These are phyloP conservation scores for Pinus tabuliformis DNA, from an alignment of 75 land plant species.

Conservation along the genomic window DNA sequence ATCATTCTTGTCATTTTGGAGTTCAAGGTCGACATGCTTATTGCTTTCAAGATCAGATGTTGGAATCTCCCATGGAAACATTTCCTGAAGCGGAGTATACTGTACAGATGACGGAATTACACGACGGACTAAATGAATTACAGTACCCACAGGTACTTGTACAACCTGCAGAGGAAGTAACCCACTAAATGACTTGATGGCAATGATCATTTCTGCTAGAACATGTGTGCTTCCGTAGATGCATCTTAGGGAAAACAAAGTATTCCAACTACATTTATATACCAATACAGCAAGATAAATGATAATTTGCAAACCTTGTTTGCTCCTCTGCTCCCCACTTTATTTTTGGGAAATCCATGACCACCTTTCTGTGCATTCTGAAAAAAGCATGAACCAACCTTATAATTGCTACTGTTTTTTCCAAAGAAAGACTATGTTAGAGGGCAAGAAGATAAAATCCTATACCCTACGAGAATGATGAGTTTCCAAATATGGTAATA, in stretches of 20 bases:
- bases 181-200: no score
- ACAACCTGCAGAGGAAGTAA: no score
- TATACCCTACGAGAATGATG: neutral
- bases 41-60: constrained; percentile 14
- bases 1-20: neutral
- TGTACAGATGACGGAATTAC: constrained; percentile 50
- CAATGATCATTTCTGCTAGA: no score
- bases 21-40: neutral
- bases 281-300: no score
- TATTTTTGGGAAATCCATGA: constrained; percentile 75
- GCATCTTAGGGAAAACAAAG: no score
- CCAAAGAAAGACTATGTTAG: neutral
- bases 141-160: constrained; percentile 90
- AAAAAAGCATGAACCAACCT: neutral
- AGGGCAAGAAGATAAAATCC: neutral
- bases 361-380: constrained; percentile 80
- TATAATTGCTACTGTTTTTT: neutral
- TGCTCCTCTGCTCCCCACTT: constrained; percentile 76
- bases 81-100: constrained; percentile 14
- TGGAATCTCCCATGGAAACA: constrained; percentile 59
- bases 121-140: constrained; percentile 79
- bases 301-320: no score
- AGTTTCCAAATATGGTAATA: neutral
- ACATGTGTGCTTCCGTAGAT: no score
- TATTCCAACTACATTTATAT: no score